These are phyloP conservation scores for Cordia subcordata DNA, from an alignment of 257 asterid species.

Conservation along the genomic window DNA sequence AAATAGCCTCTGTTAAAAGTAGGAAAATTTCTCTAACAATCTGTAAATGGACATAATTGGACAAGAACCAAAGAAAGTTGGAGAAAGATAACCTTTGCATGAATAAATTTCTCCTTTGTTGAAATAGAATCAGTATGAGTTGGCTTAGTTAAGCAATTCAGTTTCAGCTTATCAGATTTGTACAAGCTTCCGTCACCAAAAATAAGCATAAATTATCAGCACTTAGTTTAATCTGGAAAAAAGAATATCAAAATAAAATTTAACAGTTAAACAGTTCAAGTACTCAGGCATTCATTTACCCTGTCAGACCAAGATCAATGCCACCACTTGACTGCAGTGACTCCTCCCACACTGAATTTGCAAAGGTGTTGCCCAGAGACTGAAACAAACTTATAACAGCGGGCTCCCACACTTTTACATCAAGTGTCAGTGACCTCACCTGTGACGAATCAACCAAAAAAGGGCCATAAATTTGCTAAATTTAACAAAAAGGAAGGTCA, in stretches of 20 bases:
- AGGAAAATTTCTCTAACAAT: too few species aligned
- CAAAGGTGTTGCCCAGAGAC: conserved; percentile 83
- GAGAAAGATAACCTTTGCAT: conserved; percentile 62
- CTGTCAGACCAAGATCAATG: conserved; percentile 56
- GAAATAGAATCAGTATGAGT: conserved; percentile 70
- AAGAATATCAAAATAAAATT: conserved; percentile 1
- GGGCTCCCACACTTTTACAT: conserved; percentile 98
- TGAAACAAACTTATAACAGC: conserved; percentile 87
- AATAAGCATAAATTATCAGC: conserved; percentile 17
- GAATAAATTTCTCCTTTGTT: conserved; percentile 86
- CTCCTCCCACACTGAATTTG: conserved; percentile 95
- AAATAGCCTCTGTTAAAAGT: too few species aligned
- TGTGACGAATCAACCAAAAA: conserved; percentile 26
- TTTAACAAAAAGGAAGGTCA: background rate
- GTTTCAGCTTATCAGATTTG: conserved; percentile 62
- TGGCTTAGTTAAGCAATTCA: conserved; percentile 70
- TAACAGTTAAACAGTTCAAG: conserved; percentile 4
- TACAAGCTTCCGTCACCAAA: conserved; percentile 50
- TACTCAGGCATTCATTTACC: conserved; percentile 41
- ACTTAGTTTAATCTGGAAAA: conserved; percentile 9
- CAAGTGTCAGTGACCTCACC: conserved; percentile 98
- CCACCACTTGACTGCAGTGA: conserved; percentile 67
- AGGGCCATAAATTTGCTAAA: conserved; percentile 11
- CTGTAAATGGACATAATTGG: too few species aligned
- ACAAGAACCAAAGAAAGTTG: background rate